Conservation (phyloP, 306 rosid species). For the Dryas octopetala region DNA sequence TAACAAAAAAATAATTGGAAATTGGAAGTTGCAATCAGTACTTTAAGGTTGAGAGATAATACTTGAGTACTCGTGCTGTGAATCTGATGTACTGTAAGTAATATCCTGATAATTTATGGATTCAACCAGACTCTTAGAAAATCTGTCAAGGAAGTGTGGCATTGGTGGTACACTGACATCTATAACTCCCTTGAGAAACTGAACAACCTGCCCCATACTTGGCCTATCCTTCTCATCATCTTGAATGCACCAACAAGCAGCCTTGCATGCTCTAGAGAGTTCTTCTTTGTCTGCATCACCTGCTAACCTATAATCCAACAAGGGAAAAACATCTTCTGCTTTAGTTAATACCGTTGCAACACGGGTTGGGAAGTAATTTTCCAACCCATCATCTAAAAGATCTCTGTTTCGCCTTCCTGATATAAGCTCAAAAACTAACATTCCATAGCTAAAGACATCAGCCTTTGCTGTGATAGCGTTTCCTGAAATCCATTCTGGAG, state of each 20-base stretch:
- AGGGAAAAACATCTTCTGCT: slow-evolving; percentile 23
- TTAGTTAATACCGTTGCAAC: slow-evolving; percentile 30
- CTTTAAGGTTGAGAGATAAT: neutral
- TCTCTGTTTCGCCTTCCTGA: slow-evolving; percentile 44
- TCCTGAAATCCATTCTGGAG: slow-evolving; percentile 55
- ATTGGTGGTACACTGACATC: slow-evolving; percentile 32
- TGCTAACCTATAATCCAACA: slow-evolving; percentile 29
- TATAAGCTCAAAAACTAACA: slow-evolving; percentile 41
- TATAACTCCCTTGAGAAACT: slow-evolving; percentile 29
- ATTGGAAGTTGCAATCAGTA: neutral
- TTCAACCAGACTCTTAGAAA: slow-evolving; percentile 9
- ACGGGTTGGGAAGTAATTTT: slow-evolving; percentile 32
- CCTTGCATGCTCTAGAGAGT: slow-evolving; percentile 35
- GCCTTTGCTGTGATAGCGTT: slow-evolving; percentile 45
- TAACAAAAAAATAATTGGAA: neutral
- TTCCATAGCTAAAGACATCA: slow-evolving; percentile 46
- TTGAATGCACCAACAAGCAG: slow-evolving; percentile 43
- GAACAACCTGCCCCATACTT: slow-evolving; percentile 36
- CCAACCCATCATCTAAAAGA: slow-evolving; percentile 23
- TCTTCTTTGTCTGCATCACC: slow-evolving; percentile 27
- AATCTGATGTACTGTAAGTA: neutral
- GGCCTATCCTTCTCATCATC: slow-evolving; percentile 38
- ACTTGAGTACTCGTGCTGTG: neutral
- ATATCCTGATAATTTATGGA: neutral
- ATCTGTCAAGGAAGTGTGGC: slow-evolving; percentile 18